Conservation (phyloP, 2,329 filamentous ascomycete species). For the Ustulina deusta region DNA sequence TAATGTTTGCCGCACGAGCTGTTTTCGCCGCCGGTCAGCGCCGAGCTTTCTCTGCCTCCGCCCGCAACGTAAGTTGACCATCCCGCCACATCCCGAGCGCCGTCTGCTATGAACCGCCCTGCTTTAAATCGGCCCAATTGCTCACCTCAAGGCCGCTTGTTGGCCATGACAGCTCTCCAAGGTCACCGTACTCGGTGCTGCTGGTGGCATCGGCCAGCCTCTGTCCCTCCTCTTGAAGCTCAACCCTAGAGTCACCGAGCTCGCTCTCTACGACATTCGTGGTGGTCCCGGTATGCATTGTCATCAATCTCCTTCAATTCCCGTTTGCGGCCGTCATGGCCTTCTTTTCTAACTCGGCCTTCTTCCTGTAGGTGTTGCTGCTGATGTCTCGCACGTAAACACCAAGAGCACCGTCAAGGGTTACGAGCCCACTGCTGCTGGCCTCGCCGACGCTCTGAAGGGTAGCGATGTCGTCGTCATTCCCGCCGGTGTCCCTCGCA, state of each 20-base stretch:
- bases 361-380: constrained; percentile 81
- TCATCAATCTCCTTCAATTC: neutral
- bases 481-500: constrained; percentile 97
- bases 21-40: constrained; percentile 67
- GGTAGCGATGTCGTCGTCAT: constrained; percentile 95
- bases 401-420: constrained; percentile 95
- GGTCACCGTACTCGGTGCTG: constrained; percentile 96
- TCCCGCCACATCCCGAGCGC: neutral
- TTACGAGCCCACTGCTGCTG: constrained; percentile 81
- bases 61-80: constrained; percentile 73
- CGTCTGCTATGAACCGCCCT: neutral
- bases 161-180: constrained; percentile 80
- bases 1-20: constrained; percentile 50
- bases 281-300: constrained; percentile 84
- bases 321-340: too few relatives aligned
- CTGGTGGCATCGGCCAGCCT: constrained; percentile 98
- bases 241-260: constrained; percentile 92
- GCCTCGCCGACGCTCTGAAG: constrained; percentile 83
- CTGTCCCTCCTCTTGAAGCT: constrained; percentile 98
- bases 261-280: constrained; percentile 98
- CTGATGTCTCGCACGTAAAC: constrained; percentile 99
- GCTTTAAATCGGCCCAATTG: constrained; percentile 11
- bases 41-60: constrained; percentile 84
- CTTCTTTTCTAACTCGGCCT: neutral
- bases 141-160: constrained; percentile 36